Base-by-base conservation (phyloP, 2,329 filamentous ascomycete species). In the Pseudonectria foliicola region DNA sequence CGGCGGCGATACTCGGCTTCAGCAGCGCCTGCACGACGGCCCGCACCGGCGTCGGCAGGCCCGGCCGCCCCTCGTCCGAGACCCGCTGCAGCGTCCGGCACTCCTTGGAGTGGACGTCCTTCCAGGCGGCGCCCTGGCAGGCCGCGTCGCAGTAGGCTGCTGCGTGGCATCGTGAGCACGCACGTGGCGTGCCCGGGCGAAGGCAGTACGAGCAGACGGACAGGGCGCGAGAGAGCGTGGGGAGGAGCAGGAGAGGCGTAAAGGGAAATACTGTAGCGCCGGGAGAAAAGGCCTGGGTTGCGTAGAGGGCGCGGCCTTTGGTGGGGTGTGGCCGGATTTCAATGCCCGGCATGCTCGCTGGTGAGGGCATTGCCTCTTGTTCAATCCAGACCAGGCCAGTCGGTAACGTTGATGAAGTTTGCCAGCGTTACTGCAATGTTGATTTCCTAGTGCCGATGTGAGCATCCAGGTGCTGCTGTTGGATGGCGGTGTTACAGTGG, bases 111-210 rank as follows among this genome's bases (percentile, higher is more conserved):
- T 81, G 77, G 27, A 64, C 60, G 2, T 54, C 51, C 7, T 54
- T 54, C 75, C 77, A 80, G 50, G 73, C 67, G 3, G 64, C 58
- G 15, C 60, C 59, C 56, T 81, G 77, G 56, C 77, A 81, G 5
- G 51, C 44, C 7, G 58, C 37, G 33, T 62, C 61, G 59, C 77
- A 81, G 62, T 81, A 81, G 16, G 60, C 64, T 4, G 66, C 64
- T 2, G 67, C 61, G 18, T 61, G 66, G 58, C 77, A 81, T 31
- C 62, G 68, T 0, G 68, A 67, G 55, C 77, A 81, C 14, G 64
- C 61, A 27, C 50, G 51, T 15, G 51, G 49, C 23, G 36, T 37
- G 29, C 48, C 46, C 18, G 45, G 34, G 25, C 43, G 46, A 18
- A 75, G 61, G 54, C 73, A 77, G 58, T 67, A 57, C 42, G 65